Conservation (phyloP, 2,329 filamentous ascomycete genomes). For the Verticillium longisporum region DNA sequence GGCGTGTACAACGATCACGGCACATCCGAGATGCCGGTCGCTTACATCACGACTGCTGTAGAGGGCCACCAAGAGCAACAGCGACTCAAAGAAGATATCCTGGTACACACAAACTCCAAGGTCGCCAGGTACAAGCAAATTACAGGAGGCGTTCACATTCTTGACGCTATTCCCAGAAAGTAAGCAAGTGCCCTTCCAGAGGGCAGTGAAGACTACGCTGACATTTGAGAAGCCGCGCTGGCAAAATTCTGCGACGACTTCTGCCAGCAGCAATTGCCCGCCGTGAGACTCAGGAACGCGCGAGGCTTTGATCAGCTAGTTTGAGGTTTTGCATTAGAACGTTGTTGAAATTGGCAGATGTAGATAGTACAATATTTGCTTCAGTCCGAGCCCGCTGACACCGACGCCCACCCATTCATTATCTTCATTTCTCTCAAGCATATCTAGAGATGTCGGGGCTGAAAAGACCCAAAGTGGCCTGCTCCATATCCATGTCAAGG, state of each 20-base stretch:
- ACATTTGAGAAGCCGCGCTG: conserved; percentile 1
- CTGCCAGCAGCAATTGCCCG: conserved; percentile 1
- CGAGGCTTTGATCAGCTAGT: not conserved
- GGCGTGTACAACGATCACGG: conserved; percentile 5
- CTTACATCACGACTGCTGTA: conserved; percentile 3
- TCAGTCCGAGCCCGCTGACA: not conserved
- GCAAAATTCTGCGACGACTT: conserved; percentile 6
- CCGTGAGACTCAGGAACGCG: not conserved
- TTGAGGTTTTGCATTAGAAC: not conserved
- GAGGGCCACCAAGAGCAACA: not conserved
- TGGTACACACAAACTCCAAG: not conserved
- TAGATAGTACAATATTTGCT: not conserved
- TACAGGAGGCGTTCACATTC: conserved; percentile 2
- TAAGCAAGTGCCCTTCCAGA: not conserved
- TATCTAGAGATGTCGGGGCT: not conserved
- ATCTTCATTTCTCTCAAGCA: not conserved
- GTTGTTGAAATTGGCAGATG: not conserved
- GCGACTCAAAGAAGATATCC: not conserved
- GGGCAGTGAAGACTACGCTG: not conserved
- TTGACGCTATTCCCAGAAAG: conserved; percentile 5
- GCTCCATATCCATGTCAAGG: conserved; percentile 3
- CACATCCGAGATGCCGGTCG: conserved; percentile 6
- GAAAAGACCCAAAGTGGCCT: not conserved
- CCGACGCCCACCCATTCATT: not conserved
- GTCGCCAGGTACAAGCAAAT: conserved; percentile 7